phyloP scores from a whole-genome alignment of 441 rosid genomes.

The Rhodomyrtus psidioides region DNA sequence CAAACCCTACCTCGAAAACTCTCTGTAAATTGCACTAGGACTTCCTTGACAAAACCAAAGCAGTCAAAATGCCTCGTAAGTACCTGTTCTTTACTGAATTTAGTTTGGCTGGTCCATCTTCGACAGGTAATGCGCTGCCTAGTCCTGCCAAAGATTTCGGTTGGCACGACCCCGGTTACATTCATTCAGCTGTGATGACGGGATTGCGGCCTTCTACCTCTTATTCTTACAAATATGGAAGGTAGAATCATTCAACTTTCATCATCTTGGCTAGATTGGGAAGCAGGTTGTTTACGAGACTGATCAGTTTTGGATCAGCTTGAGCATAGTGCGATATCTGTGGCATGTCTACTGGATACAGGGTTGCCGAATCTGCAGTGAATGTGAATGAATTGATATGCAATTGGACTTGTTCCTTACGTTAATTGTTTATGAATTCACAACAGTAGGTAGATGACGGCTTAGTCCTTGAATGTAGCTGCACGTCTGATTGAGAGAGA shows the following conservation, averaged over 20 bases:
- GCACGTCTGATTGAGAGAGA: not conserved
- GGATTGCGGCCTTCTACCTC: slow-evolving; percentile 42
- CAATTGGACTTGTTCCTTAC: not conserved
- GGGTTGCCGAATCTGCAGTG: not conserved
- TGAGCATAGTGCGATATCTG: not conserved
- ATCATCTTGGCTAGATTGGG: too few species aligned
- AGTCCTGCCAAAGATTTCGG: slow-evolving; percentile 82
- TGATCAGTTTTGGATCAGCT: not conserved
- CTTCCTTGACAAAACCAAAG: not conserved
- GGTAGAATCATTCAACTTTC: slow-evolving; percentile 15
- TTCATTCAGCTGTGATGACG: slow-evolving; percentile 53
- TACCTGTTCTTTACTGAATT: not conserved
- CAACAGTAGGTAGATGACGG: not conserved
- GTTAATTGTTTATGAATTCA: not conserved
- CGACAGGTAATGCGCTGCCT: slow-evolving; percentile 14
- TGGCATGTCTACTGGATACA: not conserved
- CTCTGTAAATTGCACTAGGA: not conserved
- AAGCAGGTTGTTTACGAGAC: not conserved
- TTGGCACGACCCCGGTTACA: slow-evolving; percentile 79
- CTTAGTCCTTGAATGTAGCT: not conserved
- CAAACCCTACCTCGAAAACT: not conserved
- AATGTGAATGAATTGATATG: not conserved
- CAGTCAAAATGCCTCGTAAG: not conserved
- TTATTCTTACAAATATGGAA: slow-evolving; percentile 52
- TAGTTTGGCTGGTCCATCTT: not conserved